Percentiles rank a stretch among this genome's conserved stretches.
These are phyloP conservation scores for Cinnamomum micranthum DNA, from an alignment of 164 flowering plant species.

Conservation along the genomic window DNA sequence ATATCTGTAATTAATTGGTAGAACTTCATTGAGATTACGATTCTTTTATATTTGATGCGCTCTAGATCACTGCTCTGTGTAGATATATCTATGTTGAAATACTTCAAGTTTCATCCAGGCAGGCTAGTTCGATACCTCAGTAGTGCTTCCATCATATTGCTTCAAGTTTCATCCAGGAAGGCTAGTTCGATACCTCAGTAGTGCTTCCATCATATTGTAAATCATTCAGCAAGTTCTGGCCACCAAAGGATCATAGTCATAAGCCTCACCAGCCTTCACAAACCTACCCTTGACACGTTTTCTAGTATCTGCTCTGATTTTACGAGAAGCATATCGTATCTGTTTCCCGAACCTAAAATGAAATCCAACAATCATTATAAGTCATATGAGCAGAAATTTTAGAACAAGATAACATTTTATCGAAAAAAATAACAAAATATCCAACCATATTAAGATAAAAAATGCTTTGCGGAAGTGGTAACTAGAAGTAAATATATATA, in stretches of 20 bases:
- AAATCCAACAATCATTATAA: too few relatives aligned
- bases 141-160: background rate
- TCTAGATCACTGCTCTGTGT: background rate
- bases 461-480: background rate
- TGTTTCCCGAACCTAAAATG: slow-evolving; percentile 50
- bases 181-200: background rate
- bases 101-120: background rate
- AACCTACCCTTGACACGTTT: slow-evolving; percentile 65
- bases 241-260: slow-evolving; percentile 49
- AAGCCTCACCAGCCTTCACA: slow-evolving; percentile 59
- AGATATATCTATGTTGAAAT: background rate
- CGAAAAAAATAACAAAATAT: background rate
- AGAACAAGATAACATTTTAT: background rate
- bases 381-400: background rate
- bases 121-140: background rate
- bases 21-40: background rate
- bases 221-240: slow-evolving; percentile 10
- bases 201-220: background rate
- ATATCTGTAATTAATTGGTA: background rate
- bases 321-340: slow-evolving; percentile 61
- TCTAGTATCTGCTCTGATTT: slow-evolving; percentile 62
- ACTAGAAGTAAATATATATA: background rate
- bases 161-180: background rate
- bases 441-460: background rate
- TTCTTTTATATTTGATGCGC: background rate